These are phyloP conservation scores for Dovyalis caffra DNA, from an alignment of 345 rosid genomes.

Conservation along the genomic window DNA sequence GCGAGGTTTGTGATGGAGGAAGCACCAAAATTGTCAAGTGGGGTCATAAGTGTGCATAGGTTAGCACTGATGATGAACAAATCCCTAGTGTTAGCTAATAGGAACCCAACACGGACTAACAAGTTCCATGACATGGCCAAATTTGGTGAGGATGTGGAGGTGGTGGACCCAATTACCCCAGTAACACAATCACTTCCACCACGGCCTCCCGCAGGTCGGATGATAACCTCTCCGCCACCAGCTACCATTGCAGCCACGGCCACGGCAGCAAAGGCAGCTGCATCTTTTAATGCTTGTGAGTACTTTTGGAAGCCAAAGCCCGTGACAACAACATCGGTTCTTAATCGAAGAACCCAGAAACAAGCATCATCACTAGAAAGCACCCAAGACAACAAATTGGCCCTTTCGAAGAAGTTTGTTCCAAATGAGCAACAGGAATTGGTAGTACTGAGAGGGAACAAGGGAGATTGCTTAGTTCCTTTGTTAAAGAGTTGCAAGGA, in stretches of 20 bases:
- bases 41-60: conserved; percentile 46
- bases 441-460: conserved; percentile 27
- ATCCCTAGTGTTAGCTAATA: conserved; percentile 43
- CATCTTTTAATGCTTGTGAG: conserved; percentile 57
- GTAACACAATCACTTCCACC: conserved; percentile 64
- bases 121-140: conserved; percentile 27
- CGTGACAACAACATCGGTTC: neutral
- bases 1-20: conserved; percentile 25
- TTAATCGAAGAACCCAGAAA: conserved; percentile 16
- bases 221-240: conserved; percentile 29
- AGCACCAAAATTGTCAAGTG: conserved; percentile 38
- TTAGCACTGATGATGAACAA: conserved; percentile 52
- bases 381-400: conserved; percentile 13
- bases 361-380: neutral
- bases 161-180: conserved; percentile 24
- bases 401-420: conserved; percentile 21
- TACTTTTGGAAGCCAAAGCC: conserved; percentile 59
- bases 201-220: conserved; percentile 41
- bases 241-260: conserved; percentile 18
- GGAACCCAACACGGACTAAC: conserved; percentile 51
- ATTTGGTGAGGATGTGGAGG: conserved; percentile 24
- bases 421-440: conserved; percentile 27
- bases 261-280: conserved; percentile 30
- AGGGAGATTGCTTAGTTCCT: conserved; percentile 34
- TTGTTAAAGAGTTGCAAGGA: conserved; percentile 68